Conservation (phyloP, 768 basidiomycete genomes). For the Pulveroboletus ravenelii region DNA sequence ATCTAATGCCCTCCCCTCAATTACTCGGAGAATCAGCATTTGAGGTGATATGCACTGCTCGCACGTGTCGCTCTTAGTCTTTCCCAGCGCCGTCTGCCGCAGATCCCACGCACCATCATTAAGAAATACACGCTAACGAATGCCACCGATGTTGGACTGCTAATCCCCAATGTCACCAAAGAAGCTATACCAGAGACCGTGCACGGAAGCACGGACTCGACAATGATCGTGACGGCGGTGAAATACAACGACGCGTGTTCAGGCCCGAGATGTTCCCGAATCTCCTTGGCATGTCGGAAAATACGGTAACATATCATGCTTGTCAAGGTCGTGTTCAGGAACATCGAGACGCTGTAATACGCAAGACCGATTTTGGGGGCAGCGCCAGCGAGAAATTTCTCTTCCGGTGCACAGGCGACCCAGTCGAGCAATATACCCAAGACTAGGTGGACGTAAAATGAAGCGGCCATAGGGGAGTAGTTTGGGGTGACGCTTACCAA, state of each 20-base stretch:
- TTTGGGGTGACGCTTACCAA: constrained; percentile 10
- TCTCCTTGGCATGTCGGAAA: constrained; percentile 2
- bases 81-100: too few species aligned
- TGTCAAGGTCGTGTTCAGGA: constrained; percentile 18
- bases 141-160: constrained; percentile 8
- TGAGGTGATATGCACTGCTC: constrained; percentile 28
- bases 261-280: constrained; percentile 10
- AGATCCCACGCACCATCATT: constrained; percentile 16
- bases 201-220: constrained; percentile 25
- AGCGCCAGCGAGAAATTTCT: constrained; percentile 13
- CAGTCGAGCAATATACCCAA: constrained; percentile 14
- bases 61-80: background rate
- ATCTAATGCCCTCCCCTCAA: constrained; percentile 12
- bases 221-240: constrained; percentile 5
- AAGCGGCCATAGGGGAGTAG: background rate
- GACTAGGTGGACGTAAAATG: constrained; percentile 7
- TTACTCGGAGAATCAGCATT: constrained; percentile 23
- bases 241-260: constrained; percentile 20
- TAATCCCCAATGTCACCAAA: constrained; percentile 13
- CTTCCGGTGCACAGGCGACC: constrained; percentile 11
- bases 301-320: constrained; percentile 21
- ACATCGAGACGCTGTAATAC: constrained; percentile 17
- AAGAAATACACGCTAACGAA: constrained; percentile 14
- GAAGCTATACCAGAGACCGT: constrained; percentile 24
- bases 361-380: constrained; percentile 8